Percentiles rank a stretch among this genome's conserved stretches.
phyloP scores from a whole-genome alignment of 306 rosid species.

The Cajanus cajan region DNA sequence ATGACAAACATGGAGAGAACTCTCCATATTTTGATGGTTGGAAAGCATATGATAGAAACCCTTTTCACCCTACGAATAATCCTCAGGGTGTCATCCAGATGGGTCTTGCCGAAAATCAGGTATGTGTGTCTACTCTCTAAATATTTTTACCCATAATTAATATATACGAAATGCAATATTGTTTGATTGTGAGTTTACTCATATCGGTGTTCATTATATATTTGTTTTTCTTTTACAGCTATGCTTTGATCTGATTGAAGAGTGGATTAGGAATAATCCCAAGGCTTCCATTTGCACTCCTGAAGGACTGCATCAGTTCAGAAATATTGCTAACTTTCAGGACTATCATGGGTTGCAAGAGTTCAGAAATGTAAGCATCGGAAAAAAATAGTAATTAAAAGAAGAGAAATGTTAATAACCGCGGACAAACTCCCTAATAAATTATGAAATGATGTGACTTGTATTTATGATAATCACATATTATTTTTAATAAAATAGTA shows the following conservation, averaged over 20 bases:
- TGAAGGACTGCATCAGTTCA: conserved; percentile 66
- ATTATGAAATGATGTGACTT: too few species aligned
- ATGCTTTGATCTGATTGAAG: conserved; percentile 56
- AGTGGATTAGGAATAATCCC: conserved; percentile 73
- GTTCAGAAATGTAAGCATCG: conserved; percentile 59
- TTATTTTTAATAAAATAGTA: too few species aligned
- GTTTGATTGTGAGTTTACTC: background rate
- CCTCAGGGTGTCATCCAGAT: conserved; percentile 81
- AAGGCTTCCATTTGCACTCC: conserved; percentile 77
- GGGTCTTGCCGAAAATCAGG: conserved; percentile 98
- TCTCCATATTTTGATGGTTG: conserved; percentile 85
- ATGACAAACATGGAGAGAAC: conserved; percentile 74
- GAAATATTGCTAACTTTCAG: conserved; percentile 66
- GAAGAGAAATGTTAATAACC: background rate
- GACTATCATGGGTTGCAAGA: conserved; percentile 82
- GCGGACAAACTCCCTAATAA: too few species aligned
- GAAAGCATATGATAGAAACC: conserved; percentile 79
- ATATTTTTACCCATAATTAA: too few species aligned
- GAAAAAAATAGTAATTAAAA: background rate
- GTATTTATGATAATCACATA: too few species aligned
- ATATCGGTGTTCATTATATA: background rate
- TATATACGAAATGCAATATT: background rate
- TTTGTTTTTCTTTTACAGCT: conserved; percentile 45
- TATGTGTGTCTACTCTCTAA: background rate
- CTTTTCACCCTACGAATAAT: conserved; percentile 65